These are phyloP conservation scores for Pichia thaimueangensis DNA, from an alignment of 805 yeast genomes.

Conservation along the genomic window DNA sequence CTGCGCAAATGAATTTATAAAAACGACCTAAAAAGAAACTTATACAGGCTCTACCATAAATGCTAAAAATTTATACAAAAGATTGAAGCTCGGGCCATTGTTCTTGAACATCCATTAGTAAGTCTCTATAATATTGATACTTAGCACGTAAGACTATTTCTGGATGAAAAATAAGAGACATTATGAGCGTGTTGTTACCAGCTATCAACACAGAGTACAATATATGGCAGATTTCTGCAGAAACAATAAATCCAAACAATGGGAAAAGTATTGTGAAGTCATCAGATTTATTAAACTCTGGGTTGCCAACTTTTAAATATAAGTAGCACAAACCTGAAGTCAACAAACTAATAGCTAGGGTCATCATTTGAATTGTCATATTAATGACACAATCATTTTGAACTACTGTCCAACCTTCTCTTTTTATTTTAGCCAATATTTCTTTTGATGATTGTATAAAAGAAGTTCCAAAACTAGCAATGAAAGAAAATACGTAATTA, in stretches of 20 bases:
- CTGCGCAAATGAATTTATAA: too few relatives aligned
- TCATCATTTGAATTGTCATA: conserved; percentile 65
- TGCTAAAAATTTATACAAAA: not conserved
- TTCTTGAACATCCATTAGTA: not conserved
- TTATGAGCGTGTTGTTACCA: conserved; percentile 33
- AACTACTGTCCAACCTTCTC: conserved; percentile 75
- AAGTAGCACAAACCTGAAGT: conserved; percentile 49
- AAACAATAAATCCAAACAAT: conserved; percentile 43
- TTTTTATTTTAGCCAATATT: too few relatives aligned
- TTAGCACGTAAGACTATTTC: not conserved
- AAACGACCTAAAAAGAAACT: too few relatives aligned
- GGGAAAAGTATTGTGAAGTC: conserved; percentile 38
- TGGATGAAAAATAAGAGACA: not conserved
- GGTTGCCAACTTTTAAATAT: conserved; percentile 61
- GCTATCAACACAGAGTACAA: conserved; percentile 64
- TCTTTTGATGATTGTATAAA: too few relatives aligned
- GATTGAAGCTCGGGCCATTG: not conserved
- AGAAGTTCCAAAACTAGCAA: too few relatives aligned
- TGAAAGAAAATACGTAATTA: conserved; percentile 77
- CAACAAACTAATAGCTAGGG: conserved; percentile 47
- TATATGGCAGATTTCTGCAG: conserved; percentile 64
- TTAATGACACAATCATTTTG: conserved; percentile 77
- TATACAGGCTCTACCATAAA: too few relatives aligned
- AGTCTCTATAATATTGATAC: not conserved
- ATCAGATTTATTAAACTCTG: conserved; percentile 57